Evolutionary conservation across 164 flowering plant species (phyloP), one percentile per base, ranked within the genome.

Genomic region (Annona squamosa): DNA sequence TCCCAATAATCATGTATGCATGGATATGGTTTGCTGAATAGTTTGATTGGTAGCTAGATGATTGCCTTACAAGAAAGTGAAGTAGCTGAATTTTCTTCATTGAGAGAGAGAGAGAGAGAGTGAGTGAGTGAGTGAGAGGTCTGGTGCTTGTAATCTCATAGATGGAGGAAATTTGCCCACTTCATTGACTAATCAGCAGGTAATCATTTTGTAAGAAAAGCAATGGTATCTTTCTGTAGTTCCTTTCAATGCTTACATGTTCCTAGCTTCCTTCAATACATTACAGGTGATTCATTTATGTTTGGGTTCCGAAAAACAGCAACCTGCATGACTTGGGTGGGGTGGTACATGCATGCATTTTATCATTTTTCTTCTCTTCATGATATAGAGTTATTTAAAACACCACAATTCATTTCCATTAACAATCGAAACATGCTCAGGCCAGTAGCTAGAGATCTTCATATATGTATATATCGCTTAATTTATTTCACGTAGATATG

Each of bases 51-150:
- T 75, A 67, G 68, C 37, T 26, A 26, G 72, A 46, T 73, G 74
- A 43, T 74, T 75, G 70, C 78, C 68, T 62, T 63, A 77, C 12
- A 67, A 63, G 71, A 71, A 73, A 47, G 73, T 89, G 92, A 89
- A 88, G 90, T 81, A 76, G 89, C 77, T 76, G 86, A 89, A 89
- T 90, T 87, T 87, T 84, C 86, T 83, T 79, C 75, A 19, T 37
- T 4, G 42, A 48, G 73, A 7, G 61, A 18, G 56, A n/a, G 69
- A 65, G 19, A 52, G 7, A 52, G 59, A 52, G 59, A 52, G 59
- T 7, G 59, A 52, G 59, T 9, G 59, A 52, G 59, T 9, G 59
- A 52, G 59, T 9, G 59, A 52, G 59, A 48, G 73, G 10, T 52
- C 18, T 48, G 18, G 69, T 65, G 19, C 46, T 41, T 77, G 78